Conservation (phyloP, 371 early-diverging fungal genomes). For the Mortierella sp. region DNA sequence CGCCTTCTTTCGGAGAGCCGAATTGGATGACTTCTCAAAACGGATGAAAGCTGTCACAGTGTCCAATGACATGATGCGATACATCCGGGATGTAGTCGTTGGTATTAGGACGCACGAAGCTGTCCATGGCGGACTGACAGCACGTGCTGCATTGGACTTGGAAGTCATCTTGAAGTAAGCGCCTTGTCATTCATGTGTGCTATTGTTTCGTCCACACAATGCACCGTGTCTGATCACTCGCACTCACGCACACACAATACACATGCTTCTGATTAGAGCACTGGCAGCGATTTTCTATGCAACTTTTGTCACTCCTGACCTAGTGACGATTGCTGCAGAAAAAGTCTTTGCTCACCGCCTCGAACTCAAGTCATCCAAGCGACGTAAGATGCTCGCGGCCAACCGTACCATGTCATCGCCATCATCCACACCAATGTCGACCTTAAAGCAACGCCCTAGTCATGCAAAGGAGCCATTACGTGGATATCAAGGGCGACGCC, state of each 20-base stretch:
- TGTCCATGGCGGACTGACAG: conserved; percentile 69
- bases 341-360: conserved; percentile 65
- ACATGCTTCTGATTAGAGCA: conserved; percentile 41
- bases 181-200: neutral
- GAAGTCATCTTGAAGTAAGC: conserved; percentile 64
- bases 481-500: neutral
- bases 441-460: neutral
- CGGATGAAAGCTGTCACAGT: conserved; percentile 62
- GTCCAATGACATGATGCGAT: conserved; percentile 67
- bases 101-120: conserved; percentile 69
- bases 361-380: conserved; percentile 31
- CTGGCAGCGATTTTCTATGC: conserved; percentile 65
- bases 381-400: conserved; percentile 15
- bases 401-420: neutral
- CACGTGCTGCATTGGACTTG: conserved; percentile 67
- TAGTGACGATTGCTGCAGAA: conserved; percentile 67
- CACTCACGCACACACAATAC: neutral
- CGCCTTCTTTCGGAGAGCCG: conserved; percentile 46
- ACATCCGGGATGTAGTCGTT: conserved; percentile 71
- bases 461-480: conserved; percentile 9
- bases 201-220: neutral
- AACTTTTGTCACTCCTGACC: conserved; percentile 69
- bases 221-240: neutral
- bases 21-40: conserved; percentile 61
- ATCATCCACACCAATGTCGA: neutral